A percentile compares a stretch with the other conserved stretches of the same genome.
Evolutionary conservation across 2,329 filamentous ascomycete genomes (phyloP).

Genomic region (Alternaria sp.): DNA sequence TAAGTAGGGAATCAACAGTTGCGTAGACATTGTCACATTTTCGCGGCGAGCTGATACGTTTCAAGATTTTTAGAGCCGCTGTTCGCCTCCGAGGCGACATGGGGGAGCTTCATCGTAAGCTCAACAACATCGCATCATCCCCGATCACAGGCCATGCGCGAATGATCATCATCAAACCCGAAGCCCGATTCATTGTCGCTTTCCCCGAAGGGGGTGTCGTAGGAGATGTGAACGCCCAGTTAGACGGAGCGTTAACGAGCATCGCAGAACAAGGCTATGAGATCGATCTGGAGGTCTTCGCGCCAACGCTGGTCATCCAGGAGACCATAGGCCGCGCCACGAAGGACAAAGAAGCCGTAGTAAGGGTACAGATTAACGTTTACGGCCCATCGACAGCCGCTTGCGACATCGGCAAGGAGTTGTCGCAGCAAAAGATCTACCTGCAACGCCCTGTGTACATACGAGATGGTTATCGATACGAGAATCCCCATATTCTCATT

Average conservation of each 20-base stretch:
- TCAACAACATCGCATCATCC: slow-evolving; percentile 7
- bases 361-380: slow-evolving; percentile 33
- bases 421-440: slow-evolving; percentile 31
- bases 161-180: slow-evolving; percentile 15
- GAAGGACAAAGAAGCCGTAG: slow-evolving; percentile 33
- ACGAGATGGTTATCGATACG: slow-evolving; percentile 19
- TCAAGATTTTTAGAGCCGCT: slow-evolving; percentile 22
- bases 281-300: slow-evolving; percentile 33
- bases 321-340: slow-evolving; percentile 30
- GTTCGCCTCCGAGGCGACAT: slow-evolving; percentile 33
- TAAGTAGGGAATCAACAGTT: slow-evolving; percentile 1
- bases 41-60: background rate
- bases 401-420: slow-evolving; percentile 19
- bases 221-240: slow-evolving; percentile 27
- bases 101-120: slow-evolving; percentile 22
- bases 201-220: slow-evolving; percentile 21
- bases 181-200: slow-evolving; percentile 16
- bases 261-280: slow-evolving; percentile 18
- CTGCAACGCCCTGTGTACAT: slow-evolving; percentile 31
- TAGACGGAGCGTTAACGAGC: slow-evolving; percentile 23
- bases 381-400: slow-evolving; percentile 21
- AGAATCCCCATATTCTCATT: slow-evolving; percentile 36
- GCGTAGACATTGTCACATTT: too few species aligned
- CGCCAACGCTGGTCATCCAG: slow-evolving; percentile 19
- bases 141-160: slow-evolving; percentile 23